A percentile compares a stretch with the other conserved stretches of the same genome.
phyloP scores from a whole-genome alignment of 805 yeast species.

The Starmerella bombicola region DNA sequence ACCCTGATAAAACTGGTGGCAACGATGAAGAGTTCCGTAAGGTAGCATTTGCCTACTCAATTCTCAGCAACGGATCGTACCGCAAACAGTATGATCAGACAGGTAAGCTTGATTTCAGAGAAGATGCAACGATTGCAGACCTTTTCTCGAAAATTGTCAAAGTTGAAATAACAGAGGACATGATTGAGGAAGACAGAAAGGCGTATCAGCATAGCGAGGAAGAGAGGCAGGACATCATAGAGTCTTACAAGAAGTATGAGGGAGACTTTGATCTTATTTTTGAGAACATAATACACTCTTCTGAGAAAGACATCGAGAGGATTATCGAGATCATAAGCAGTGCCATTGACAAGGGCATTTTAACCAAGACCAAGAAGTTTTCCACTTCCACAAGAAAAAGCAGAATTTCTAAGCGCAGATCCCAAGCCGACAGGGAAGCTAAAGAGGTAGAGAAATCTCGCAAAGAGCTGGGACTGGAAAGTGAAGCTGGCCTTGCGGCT shows the following conservation, averaged over 20 bases:
- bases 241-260: slow-evolving; percentile 42
- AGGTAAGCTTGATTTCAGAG: slow-evolving; percentile 42
- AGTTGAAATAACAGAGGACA: slow-evolving; percentile 30
- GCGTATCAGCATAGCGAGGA: slow-evolving; percentile 42
- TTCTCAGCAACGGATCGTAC: slow-evolving; percentile 47
- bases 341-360: slow-evolving; percentile 32
- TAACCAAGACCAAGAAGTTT: slow-evolving; percentile 37
- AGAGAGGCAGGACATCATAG: slow-evolving; percentile 44
- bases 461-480: slow-evolving; percentile 34
- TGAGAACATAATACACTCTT: slow-evolving; percentile 68
- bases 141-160: slow-evolving; percentile 29
- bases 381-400: slow-evolving; percentile 36
- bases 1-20: slow-evolving; percentile 53
- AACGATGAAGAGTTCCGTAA: slow-evolving; percentile 42
- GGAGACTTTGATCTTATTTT: slow-evolving; percentile 63
- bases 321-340: slow-evolving; percentile 41
- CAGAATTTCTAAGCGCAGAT: slow-evolving; percentile 38
- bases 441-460: slow-evolving; percentile 47
- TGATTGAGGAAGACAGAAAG: slow-evolving; percentile 53
- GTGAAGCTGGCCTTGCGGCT: slow-evolving; percentile 29
- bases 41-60: slow-evolving; percentile 62
- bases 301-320: slow-evolving; percentile 50
- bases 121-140: slow-evolving; percentile 29
- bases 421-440: slow-evolving; percentile 30
- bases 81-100: slow-evolving; percentile 55